Percentiles rank a stretch among this genome's conserved stretches.
Conservation (phyloP, 1,284 basidiomycete genomes). For the Athelia sp. region DNA sequence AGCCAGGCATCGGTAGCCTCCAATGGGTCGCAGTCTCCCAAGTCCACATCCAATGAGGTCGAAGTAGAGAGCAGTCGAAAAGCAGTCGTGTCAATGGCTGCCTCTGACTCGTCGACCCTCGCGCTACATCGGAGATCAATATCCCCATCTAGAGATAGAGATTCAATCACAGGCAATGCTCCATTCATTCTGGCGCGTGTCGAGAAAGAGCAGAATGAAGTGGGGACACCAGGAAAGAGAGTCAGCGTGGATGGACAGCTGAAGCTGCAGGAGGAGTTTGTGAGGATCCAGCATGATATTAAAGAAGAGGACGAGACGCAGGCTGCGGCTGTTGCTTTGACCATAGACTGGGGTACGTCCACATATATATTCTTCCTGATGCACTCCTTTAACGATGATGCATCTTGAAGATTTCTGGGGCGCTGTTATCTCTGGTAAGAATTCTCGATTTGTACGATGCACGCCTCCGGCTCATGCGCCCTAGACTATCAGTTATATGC, state of each 20-base stretch:
- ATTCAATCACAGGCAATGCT: slow-evolving; percentile 40
- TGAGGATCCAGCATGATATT: slow-evolving; percentile 50
- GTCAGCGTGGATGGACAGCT: slow-evolving; percentile 59
- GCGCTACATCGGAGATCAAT: slow-evolving; percentile 53
- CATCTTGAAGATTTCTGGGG: slow-evolving; percentile 86
- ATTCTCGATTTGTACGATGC: slow-evolving; percentile 7
- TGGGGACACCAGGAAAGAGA: slow-evolving; percentile 27
- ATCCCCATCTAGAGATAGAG: slow-evolving; percentile 52
- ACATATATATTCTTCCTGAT: slow-evolving; percentile 2
- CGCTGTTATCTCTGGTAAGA: slow-evolving; percentile 78
- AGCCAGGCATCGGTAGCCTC: slow-evolving; percentile 13
- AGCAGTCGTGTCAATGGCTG: neutral
- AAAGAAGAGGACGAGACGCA: slow-evolving; percentile 32
- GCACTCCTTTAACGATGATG: slow-evolving; percentile 6
- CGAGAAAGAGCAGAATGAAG: slow-evolving; percentile 33
- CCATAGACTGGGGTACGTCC: slow-evolving; percentile 73
- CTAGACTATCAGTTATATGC: slow-evolving; percentile 86
- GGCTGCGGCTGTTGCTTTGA: slow-evolving; percentile 25
- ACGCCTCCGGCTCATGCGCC: slow-evolving; percentile 7
- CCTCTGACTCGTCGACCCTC: slow-evolving; percentile 11
- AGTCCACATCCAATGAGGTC: neutral
- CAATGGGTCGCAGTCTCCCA: neutral
- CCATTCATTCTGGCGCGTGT: slow-evolving; percentile 47
- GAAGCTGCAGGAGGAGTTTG: slow-evolving; percentile 67
- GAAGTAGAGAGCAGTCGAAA: neutral